phyloP scores from a whole-genome alignment of 805 yeast species.

The Candida corydali region DNA sequence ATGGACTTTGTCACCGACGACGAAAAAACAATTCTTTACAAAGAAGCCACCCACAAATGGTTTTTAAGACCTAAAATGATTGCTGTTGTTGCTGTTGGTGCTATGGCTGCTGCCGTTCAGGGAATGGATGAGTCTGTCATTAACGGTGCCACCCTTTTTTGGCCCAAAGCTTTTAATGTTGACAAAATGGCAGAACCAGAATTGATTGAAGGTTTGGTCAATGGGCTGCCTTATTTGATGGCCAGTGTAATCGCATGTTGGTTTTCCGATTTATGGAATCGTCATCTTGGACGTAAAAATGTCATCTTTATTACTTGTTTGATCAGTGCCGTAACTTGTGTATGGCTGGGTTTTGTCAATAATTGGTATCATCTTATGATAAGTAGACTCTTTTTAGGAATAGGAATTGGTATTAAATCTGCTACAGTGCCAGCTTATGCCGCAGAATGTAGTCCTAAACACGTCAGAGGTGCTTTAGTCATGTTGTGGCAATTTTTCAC shows the following conservation, averaged over 20 bases:
- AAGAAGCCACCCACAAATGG: slow-evolving; percentile 42
- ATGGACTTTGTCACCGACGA: slow-evolving; percentile 46
- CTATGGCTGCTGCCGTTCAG: slow-evolving; percentile 68
- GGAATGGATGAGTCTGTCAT: slow-evolving; percentile 74
- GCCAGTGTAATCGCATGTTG: slow-evolving; percentile 58
- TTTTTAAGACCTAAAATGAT: slow-evolving; percentile 47
- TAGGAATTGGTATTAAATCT: slow-evolving; percentile 58
- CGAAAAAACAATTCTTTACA: slow-evolving; percentile 47
- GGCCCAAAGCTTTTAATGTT: slow-evolving; percentile 53
- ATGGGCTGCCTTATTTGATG: slow-evolving; percentile 59
- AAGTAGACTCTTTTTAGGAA: slow-evolving; percentile 44
- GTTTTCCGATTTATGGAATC: slow-evolving; percentile 52
- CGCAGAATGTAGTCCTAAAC: slow-evolving; percentile 58
- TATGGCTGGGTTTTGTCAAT: slow-evolving; percentile 66
- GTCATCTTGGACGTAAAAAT: slow-evolving; percentile 54
- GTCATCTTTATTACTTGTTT: slow-evolving; percentile 57
- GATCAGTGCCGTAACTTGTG: slow-evolving; percentile 55
- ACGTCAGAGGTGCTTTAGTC: slow-evolving; percentile 59
- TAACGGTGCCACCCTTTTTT: slow-evolving; percentile 62
- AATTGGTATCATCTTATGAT: slow-evolving; percentile 58
- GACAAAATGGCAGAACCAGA: slow-evolving; percentile 37
- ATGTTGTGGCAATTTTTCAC: slow-evolving; percentile 75
- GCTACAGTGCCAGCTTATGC: slow-evolving; percentile 66
- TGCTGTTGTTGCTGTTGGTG: slow-evolving; percentile 54
- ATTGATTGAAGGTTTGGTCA: slow-evolving; percentile 58